Evolutionary conservation across 2,329 filamentous ascomycete genomes (phyloP).

Genomic region (Tympanopsis confertula): DNA sequence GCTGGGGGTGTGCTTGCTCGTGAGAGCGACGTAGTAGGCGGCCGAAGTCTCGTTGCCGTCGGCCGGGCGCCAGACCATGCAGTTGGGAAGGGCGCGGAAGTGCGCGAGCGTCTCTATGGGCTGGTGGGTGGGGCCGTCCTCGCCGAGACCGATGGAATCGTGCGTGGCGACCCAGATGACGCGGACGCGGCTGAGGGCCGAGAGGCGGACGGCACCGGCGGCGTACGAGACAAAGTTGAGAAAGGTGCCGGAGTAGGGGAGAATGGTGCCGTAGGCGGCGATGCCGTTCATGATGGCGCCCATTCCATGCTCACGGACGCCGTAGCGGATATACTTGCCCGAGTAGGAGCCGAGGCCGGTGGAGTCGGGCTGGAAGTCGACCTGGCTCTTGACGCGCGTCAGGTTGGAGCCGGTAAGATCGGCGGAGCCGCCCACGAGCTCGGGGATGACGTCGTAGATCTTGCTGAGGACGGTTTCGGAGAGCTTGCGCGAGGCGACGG

Average conservation of each 20-base stretch:
- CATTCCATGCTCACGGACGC: conserved; percentile 87
- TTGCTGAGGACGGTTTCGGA: conserved; percentile 88
- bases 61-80: conserved; percentile 97
- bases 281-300: conserved; percentile 91
- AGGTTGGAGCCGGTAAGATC: conserved; percentile 98
- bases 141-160: conserved; percentile 97
- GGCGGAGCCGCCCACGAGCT: conserved; percentile 89
- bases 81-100: conserved; percentile 97
- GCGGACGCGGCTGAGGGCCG: conserved; percentile 79
- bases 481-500: conserved; percentile 87
- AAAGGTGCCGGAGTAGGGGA: conserved; percentile 93
- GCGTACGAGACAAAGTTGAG: conserved; percentile 99
- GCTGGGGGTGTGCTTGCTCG: conserved; percentile 77
- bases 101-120: conserved; percentile 96
- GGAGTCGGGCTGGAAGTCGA: conserved; percentile 90
- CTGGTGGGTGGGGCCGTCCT: conserved; percentile 97
- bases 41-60: conserved; percentile 97
- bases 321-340: conserved; percentile 86
- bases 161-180: conserved; percentile 94
- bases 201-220: conserved; percentile 87
- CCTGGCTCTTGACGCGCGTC: conserved; percentile 91
- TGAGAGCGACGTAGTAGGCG: conserved; percentile 92
- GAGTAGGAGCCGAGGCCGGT: conserved; percentile 77
- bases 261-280: conserved; percentile 84
- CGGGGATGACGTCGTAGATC: conserved; percentile 71